Base-by-base conservation (phyloP, 2,329 filamentous ascomycete species). In the Blastomyces gilchristii region DNA sequence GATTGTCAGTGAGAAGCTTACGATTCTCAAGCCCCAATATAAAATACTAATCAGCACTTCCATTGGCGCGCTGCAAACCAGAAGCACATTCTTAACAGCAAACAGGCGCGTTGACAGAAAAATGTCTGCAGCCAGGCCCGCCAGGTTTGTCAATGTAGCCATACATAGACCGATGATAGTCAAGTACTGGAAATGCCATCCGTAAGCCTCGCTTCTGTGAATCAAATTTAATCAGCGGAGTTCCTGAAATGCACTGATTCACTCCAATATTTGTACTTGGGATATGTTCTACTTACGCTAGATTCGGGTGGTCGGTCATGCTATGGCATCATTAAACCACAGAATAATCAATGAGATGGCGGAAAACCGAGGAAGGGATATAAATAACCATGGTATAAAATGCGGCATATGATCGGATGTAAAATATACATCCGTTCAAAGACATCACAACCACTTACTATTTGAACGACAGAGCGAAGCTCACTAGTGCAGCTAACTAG, bases 111-210 rank as follows among this genome's bases (percentile, higher is more conserved):
- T 74, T 0, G 81, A 85, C 39, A 79, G 67, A 0, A 80, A 81
- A 0, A 85, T 64, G 72, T 87, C 85, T 45, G 84, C 82, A 52
- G 83, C 68, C 1, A 86, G 74, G 45, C 78, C 85, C 62, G 78
- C 70, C 28, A 73, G 63, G 72, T 86, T 86, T 43, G 83, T 84
- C 54, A 79, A 45, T 2, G 83, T 82, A 0, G 83, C 78, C 59
- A 86, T 73, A 5, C 78, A 74, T 7, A 86, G 78, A 53, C 84
- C 85, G 68, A 87, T 81, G 67, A 86, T 84, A 64, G 85, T 87
- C 28, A 87, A 76, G 69, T 84, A 86, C 74, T 86, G 84, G 65
- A 87, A 80, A 70, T 87, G 84, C 83, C 84, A 86, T 67, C 85
- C 85, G 72, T 84, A 86, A 45, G 82, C 81, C 16, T 83, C 76